These are phyloP conservation scores for Blastocystis sp. DNA, from an alignment of 352 stramenopile genomes.

Conservation along the genomic window DNA sequence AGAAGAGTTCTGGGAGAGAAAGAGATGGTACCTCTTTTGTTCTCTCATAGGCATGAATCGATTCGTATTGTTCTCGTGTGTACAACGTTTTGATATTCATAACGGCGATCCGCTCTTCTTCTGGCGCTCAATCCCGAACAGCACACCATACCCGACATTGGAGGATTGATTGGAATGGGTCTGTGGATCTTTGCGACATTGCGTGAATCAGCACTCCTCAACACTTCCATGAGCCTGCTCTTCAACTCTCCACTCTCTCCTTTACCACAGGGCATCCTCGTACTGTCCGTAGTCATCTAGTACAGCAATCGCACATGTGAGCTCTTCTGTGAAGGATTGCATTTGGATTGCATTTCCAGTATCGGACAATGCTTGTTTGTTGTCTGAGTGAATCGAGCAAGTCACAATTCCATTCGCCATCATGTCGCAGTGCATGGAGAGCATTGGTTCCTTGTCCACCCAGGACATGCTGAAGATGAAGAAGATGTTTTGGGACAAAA, in stretches of 20 bases:
- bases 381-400: not conserved
- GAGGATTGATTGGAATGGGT: not conserved
- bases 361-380: not conserved
- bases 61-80: not conserved
- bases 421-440: conserved; percentile 53
- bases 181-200: not conserved
- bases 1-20: not conserved
- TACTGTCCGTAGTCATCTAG: conserved; percentile 28
- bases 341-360: not conserved
- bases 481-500: conserved; percentile 52
- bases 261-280: conserved; percentile 41
- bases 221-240: conserved; percentile 36
- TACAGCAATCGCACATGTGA: conserved; percentile 5
- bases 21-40: not conserved
- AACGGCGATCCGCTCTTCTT: not conserved
- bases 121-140: not conserved
- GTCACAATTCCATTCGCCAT: not conserved
- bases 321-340: conserved; percentile 38
- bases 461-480: conserved; percentile 11
- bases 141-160: not conserved
- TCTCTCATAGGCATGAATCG: not conserved
- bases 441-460: conserved; percentile 1
- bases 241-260: not conserved
- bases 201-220: not conserved
- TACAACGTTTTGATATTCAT: not conserved